Evolutionary conservation across 2,329 filamentous ascomycete genomes (phyloP), one percentile per base, ranked within the genome.

Genomic region (Colletotrichum cereale): DNA sequence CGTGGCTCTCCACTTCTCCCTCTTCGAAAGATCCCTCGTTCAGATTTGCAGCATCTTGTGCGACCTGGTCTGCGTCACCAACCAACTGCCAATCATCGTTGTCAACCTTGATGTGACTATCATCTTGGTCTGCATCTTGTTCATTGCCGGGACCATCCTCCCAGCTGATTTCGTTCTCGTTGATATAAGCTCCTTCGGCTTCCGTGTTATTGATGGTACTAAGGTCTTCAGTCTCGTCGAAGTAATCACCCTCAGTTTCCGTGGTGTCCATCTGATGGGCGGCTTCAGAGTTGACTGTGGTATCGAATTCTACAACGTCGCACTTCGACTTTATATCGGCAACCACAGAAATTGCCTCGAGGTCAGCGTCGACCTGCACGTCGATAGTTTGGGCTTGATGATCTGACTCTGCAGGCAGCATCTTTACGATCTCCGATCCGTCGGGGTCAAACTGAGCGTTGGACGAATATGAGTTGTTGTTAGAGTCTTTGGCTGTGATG

Each of bases 111-210:
- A 10, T 21, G 24, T 29, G 44, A 18, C 31, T 52, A 16, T n/a
- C 34, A 2, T 64, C 52, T 31, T 50, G n/a, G 7, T 58, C 31
- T 29, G 14, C 61, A 44, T 44, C 57, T 53, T 71, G 47, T 12
- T 44, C 56, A 21, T 62, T 48, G n/a, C 56, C 31, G 8, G 44
- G 53, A 6, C 61, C 64, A 62, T 72, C 71, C 36, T 75, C 74
- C 55, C 73, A 75, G n/a, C 53, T 75, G n/a, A 75, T 73, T 57
- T 75, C 74, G 34, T 74, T 72, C 24, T 74, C 48, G 7, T 67
- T 69, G 3, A 62, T 26, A n/a, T 44, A 50, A 12, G 7, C 50
- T 21, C 24, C 61, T 34, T 61, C 66, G 16, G 34, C 12, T 29
- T 40, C 14, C 29, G 29, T 11, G 48, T 21, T 12, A 18, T 58